Base-by-base conservation (phyloP, 2,329 filamentous ascomycete species). In the Lecanicillium sp. region DNA sequence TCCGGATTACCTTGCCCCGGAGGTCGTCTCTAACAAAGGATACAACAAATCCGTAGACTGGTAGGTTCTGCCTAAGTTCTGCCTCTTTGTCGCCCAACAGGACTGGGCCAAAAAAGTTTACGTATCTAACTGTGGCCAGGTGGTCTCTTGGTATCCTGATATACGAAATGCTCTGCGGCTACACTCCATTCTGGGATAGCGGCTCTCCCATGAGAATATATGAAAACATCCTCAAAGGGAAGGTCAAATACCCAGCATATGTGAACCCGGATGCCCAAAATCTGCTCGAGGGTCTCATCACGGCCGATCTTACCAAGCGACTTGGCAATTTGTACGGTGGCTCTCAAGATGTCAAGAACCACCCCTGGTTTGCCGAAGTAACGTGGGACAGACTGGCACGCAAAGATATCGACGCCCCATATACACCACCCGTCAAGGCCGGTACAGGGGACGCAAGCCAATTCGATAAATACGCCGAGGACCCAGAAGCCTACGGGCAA, bases 41-140 rank as follows among this genome's bases (percentile, higher is more conserved):
- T 98, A 98, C 71, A 98, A 98, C 70, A 98, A 96, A 63, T 95
- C 90, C 29, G 92, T 98, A 14, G 92, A 98, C 60, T 98, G 92
- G 92, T 95, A 67, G 67, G 85, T 66, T n/a, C n/a, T n/a, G n/a
- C n/a, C 42, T 47, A 29, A 49, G 25, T 14, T 9, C 5, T 18
- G 41, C 29, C 31, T 33, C 43, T 40, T 27, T n/a, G 44, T 41
- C n/a, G 14, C 7, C 25, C 25, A 35, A 5, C 9, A 13, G 17
- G 19, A 9, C 11, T 20, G 22, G 6, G 15, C 30, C 33, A 50
- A 44, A 36, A 14, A 16, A 9, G 37, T 37, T 19, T 15, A 18
- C n/a, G 27, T 6, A 9, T 36, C 37, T 43, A 41, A 45, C 35
- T 14, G 18, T 19, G 29, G 9, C 39, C 12, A 95, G 89, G 89